Base-by-base conservation (phyloP, 2,329 filamentous ascomycete species). In the Aaosphaeria pasadenensis region DNA sequence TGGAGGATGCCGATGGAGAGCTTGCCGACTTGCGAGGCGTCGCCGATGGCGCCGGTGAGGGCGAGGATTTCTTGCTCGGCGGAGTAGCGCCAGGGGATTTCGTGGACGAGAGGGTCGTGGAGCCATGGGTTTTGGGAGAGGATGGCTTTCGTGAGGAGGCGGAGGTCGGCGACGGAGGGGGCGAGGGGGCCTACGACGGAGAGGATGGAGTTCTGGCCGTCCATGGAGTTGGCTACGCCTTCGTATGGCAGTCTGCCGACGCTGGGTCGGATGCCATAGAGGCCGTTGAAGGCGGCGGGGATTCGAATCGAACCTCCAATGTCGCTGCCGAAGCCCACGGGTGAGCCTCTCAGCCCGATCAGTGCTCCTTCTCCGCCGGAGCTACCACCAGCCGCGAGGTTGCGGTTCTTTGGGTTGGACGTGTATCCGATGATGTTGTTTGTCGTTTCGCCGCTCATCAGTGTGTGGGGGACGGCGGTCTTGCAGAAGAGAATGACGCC, bases 101-200 rank as follows among this genome's bases (percentile, higher is more conserved):
- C 82, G 38, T 83, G 69, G 0, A 85, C 83, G 0, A 84, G 69
- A 0, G 86, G 85, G 62, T 89, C 86, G 53, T 80, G 70, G 1
- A 82, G 66, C 87, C 86, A 89, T 0, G 86, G 86, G 45, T 81
- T 58, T 31, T 77, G 77, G 9, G 71, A 72, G 1, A 90, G 69
- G 2, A 88, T 61, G 0, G 78, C 70, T 56, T 82, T 77, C 2
- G 83, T 74, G 2, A 84, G 59, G 3, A 88, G 66, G 36, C 76
- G 76, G 9, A 88, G 58, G 0, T 77, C 78, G 1, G 74, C 72
- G 1, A 79, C 67, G 1, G 79, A 82, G 0, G 78, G 79, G 0
- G 80, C 80, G 11, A 90, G 63, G 0, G 84, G 83, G 0, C 85
- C 86, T 9, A 86, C 77, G 1, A 86, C 81, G 0, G 81, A 86